Conservation (phyloP, 2,329 filamentous ascomycete genomes). For the Aspergillus novoparasiticus region DNA sequence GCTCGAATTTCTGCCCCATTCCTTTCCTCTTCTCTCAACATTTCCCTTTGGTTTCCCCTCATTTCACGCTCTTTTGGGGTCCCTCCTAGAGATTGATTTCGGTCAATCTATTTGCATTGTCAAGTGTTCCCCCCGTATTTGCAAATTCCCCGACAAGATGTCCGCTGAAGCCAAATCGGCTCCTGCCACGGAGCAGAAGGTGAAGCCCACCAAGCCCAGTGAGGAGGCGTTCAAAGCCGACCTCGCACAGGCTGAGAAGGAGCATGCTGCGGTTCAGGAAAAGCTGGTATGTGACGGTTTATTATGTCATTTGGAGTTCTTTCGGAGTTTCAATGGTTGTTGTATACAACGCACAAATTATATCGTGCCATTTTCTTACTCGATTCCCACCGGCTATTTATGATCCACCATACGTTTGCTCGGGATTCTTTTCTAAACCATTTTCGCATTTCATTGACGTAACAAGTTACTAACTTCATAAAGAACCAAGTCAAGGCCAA, state of each 20-base stretch:
- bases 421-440: background rate
- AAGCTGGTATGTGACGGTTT: constrained; percentile 54
- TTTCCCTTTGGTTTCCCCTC: constrained; percentile 17
- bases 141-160: constrained; percentile 29
- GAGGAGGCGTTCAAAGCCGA: constrained; percentile 80
- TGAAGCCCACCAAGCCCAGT: constrained; percentile 82
- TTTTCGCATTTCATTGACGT: constrained; percentile 11
- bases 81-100: constrained; percentile 8
- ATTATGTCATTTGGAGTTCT: constrained; percentile 3
- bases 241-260: constrained; percentile 82
- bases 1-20: constrained; percentile 24
- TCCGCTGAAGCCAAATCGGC: constrained; percentile 34
- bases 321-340: constrained; percentile 1
- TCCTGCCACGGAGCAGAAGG: constrained; percentile 42
- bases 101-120: constrained; percentile 1
- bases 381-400: background rate
- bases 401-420: background rate
- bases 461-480: constrained; percentile 39
- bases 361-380: too few species aligned
- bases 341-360: constrained; percentile 2
- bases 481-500: constrained; percentile 87
- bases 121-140: constrained; percentile 1
- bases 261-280: constrained; percentile 75
- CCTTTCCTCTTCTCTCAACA: constrained; percentile 13
- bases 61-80: constrained; percentile 13